Conservation (phyloP, 2,329 filamentous ascomycete genomes). For the Penicillium fuscoglaucum region DNA sequence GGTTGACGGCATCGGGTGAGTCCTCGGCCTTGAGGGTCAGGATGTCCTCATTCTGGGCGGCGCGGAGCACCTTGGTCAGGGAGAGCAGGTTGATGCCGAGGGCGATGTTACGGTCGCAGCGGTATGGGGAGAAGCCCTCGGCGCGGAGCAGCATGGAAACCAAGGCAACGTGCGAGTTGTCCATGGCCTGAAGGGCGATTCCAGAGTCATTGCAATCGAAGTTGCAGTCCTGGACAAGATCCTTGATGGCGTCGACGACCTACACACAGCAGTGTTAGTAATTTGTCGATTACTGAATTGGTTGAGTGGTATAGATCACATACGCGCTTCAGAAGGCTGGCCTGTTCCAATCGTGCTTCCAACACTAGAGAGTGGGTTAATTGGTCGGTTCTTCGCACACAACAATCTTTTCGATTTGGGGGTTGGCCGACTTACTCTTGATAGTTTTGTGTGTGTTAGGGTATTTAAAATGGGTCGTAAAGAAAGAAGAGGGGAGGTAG, state of each 20-base stretch:
- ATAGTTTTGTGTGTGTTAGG: constrained; percentile 14
- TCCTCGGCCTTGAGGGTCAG: constrained; percentile 97
- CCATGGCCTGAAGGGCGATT: constrained; percentile 98
- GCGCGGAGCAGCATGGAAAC: constrained; percentile 99
- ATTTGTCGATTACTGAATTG: not conserved
- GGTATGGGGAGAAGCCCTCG: constrained; percentile 90
- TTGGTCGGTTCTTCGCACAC: constrained; percentile 15
- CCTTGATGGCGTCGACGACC: constrained; percentile 99
- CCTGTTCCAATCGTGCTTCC: constrained; percentile 96
- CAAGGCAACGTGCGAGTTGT: constrained; percentile 98
- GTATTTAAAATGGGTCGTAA: constrained; percentile 3
- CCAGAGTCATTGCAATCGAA: constrained; percentile 99
- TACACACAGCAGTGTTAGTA: constrained; percentile 40
- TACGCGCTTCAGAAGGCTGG: constrained; percentile 92
- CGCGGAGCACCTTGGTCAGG: constrained; percentile 94
- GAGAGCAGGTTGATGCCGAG: constrained; percentile 96
- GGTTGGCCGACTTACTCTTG: constrained; percentile 34
- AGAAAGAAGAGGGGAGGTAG: not conserved
- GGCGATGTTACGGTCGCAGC: constrained; percentile 98
- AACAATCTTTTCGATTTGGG: constrained; percentile 7
- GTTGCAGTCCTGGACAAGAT: constrained; percentile 99
- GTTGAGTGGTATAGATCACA: constrained; percentile 18
- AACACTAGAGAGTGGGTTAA: constrained; percentile 61
- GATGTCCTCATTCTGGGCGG: constrained; percentile 90
- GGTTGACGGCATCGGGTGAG: constrained; percentile 89